Conservation (phyloP, 345 rosid genomes). For the Kandelia obovata region DNA sequence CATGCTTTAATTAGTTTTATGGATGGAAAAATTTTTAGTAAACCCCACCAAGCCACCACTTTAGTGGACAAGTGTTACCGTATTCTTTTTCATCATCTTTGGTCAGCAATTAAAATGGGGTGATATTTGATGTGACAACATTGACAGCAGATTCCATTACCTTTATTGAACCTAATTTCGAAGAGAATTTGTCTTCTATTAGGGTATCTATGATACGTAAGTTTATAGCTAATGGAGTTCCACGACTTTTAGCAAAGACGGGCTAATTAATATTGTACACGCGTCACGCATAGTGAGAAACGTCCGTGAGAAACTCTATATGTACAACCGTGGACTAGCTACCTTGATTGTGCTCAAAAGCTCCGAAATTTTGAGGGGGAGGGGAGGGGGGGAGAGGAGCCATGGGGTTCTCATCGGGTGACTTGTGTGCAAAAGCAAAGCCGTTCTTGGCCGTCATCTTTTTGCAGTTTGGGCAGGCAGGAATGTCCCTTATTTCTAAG, state of each 20-base stretch:
- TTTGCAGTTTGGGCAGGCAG: slow-evolving; percentile 56
- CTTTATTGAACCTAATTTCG: not conserved
- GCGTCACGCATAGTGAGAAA: slow-evolving; percentile 2
- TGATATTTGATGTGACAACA: no score
- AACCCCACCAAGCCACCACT: slow-evolving; percentile 5
- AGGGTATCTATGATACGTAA: not conserved
- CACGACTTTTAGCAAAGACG: no score
- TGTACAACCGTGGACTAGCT: no score
- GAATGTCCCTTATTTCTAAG: slow-evolving; percentile 51
- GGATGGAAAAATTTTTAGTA: slow-evolving; percentile 3
- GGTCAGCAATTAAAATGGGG: not conserved
- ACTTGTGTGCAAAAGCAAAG: slow-evolving; percentile 20
- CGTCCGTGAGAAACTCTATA: no score
- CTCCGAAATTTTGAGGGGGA: not conserved
- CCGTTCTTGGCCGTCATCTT: slow-evolving; percentile 54
- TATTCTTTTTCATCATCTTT: not conserved
- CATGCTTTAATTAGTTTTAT: not conserved
- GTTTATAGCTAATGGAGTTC: slow-evolving; percentile 30
- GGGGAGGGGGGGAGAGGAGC: not conserved
- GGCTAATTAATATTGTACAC: no score
- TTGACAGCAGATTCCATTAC: not conserved
- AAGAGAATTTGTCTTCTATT: not conserved
- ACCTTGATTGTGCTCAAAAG: no score
- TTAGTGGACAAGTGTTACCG: no score
- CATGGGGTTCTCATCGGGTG: not conserved